A percentile compares a stretch with the other conserved stretches of the same genome.
Conservation (phyloP, 202 grass and related monocot genomes). For the Dendrocalamus latiflorus region DNA sequence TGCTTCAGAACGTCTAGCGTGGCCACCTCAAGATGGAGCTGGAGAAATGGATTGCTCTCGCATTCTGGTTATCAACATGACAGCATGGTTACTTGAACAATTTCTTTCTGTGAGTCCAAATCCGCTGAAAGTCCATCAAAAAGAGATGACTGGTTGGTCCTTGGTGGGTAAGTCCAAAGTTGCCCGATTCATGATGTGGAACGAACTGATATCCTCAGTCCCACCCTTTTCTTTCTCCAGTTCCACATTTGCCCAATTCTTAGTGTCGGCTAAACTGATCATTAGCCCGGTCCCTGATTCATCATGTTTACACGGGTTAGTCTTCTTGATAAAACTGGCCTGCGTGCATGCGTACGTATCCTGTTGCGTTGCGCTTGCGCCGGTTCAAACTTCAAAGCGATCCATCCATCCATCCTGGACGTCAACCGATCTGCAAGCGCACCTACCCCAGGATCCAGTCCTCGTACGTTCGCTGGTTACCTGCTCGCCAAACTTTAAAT, state of each 20-base stretch:
- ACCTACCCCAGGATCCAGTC: conserved; percentile 48
- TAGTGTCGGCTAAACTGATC: neutral
- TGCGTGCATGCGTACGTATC: neutral
- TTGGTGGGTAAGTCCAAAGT: neutral
- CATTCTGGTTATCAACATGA: too few species aligned
- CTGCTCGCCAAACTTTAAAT: conserved; percentile 16
- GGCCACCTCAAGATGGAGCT: too few species aligned
- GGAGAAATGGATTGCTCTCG: too few species aligned
- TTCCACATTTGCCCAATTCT: neutral
- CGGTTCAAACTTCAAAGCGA: neutral
- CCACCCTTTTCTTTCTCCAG: neutral
- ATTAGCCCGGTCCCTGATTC: neutral
- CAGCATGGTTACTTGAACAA: too few species aligned
- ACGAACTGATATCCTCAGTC: neutral
- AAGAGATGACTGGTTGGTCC: too few species aligned
- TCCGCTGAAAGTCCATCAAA: neutral
- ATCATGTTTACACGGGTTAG: neutral
- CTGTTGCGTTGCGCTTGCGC: neutral
- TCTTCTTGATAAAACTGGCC: neutral
- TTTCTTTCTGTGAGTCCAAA: neutral
- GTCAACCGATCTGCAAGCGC: neutral
- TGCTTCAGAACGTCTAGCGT: too few species aligned
- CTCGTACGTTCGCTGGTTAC: conserved; percentile 18
- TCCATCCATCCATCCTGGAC: neutral
- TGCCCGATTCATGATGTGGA: neutral